Percentiles rank a stretch among this genome's conserved stretches.
phyloP scores from a whole-genome alignment of 257 asterid species.

The Solanum sejunctum region DNA sequence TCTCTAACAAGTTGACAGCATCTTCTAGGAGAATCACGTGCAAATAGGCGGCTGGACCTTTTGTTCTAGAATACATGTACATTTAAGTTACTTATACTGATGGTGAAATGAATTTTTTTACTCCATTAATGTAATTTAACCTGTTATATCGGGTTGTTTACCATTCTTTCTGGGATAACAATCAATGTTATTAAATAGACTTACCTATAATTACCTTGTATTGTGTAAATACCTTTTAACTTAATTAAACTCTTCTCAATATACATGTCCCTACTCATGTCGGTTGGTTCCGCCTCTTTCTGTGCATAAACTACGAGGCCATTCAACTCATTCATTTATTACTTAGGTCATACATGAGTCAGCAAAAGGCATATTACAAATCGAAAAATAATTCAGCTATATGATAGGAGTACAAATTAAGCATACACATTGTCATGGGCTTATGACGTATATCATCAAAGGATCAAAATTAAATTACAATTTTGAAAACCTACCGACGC shows the following conservation, averaged over 20 bases:
- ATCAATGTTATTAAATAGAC: background rate
- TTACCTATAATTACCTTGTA: background rate
- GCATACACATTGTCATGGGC: background rate
- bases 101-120: background rate
- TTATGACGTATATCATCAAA: background rate
- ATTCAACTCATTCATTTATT: background rate
- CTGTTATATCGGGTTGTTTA: background rate
- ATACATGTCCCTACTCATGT: background rate
- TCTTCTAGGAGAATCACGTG: background rate
- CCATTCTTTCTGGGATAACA: background rate
- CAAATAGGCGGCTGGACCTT: background rate
- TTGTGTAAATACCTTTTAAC: background rate
- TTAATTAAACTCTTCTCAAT: background rate
- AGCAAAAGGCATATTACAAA: background rate
- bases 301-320: background rate
- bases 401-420: background rate
- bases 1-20: background rate
- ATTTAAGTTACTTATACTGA: background rate
- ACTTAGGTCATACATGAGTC: background rate
- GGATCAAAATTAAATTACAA: background rate
- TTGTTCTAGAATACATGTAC: background rate
- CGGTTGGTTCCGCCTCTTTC: background rate
- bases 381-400: background rate
- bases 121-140: background rate
- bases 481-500: constrained; percentile 58